Base-by-base conservation (phyloP, 768 basidiomycete genomes). In the Amyloporia xantha region DNA sequence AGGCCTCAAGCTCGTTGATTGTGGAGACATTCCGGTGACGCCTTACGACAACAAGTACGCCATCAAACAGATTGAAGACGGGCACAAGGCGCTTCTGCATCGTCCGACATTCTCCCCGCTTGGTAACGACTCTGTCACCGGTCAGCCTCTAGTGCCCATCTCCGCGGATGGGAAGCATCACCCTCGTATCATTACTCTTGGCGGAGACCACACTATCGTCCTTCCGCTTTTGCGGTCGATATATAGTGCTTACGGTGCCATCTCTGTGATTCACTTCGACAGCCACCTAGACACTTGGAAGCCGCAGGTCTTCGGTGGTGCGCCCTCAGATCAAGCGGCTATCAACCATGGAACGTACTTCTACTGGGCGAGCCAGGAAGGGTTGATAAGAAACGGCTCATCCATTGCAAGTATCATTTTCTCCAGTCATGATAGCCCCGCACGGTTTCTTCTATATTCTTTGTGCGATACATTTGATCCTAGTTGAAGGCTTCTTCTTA, bases 291-390 rank as follows among this genome's bases (percentile, higher is more conserved):
- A 86, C 59, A 86, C 84, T 10, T 86, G 84, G 85, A 84, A 82
- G 58, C 83, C 84, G 3, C 70, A 76, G 26, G 80, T 85, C 9
- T 86, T 86, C 59, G 86, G 86, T 20, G 84, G 83, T 9, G 80
- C 85, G 2, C 84, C 83, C 3, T 82, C 82, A 23, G 72, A 74
- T 1, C 82, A 82, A 49, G 85, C 84, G 0, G 80, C 81, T 19
- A 81, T 93, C 54, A 91, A 87, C 52, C 91, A 93, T 51, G 91
- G 90, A 11, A 90, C 87, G 2, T 92, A 91, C 70, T 93, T 93
- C 66, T 92, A 89, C 68, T 86, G 86, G 77, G 91, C 91, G 0
- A 82, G 81, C 51, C 77, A 84, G 56, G 87, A 91, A 59, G 90
- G 91, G 2, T 70, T 91, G 38, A 83, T 94, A 54, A 74, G 72